phyloP scores from a whole-genome alignment of 495 filamentous ascomycete species.

The Hypoxylon intermedium region DNA sequence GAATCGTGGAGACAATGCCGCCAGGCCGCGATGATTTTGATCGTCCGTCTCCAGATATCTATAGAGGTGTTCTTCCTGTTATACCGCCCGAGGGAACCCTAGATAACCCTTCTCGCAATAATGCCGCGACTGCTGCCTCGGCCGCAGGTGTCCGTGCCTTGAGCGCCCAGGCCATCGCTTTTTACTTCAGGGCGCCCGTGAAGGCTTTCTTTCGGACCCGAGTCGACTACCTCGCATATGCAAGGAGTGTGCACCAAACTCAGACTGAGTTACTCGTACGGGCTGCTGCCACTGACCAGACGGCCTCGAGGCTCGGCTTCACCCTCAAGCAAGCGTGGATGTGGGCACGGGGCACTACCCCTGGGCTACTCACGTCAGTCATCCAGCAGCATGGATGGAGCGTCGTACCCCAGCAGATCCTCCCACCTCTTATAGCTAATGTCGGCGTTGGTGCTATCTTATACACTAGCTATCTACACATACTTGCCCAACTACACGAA shows the following conservation, averaged over 20 bases:
- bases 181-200: conserved; percentile 87
- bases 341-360: conserved; percentile 77
- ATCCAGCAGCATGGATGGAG: conserved; percentile 81
- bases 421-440: conserved; percentile 87
- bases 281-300: conserved; percentile 34
- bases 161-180: conserved; percentile 78
- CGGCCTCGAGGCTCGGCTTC: conserved; percentile 36
- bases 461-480: conserved; percentile 87
- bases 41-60: conserved; percentile 32
- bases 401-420: conserved; percentile 85
- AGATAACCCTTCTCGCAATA: conserved; percentile 60
- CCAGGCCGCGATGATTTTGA: conserved; percentile 40
- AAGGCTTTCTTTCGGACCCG: conserved; percentile 89
- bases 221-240: conserved; percentile 75
- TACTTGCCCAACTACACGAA: conserved; percentile 73
- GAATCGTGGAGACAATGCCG: conserved; percentile 40
- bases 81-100: conserved; percentile 45
- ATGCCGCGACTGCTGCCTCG: conserved; percentile 75
- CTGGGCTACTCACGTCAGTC: conserved; percentile 79
- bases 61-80: conserved; percentile 48
- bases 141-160: conserved; percentile 82
- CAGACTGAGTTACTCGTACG: conserved; percentile 35
- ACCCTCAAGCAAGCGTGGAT: conserved; percentile 51
- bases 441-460: conserved; percentile 83
- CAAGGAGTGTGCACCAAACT: conserved; percentile 50